Evolutionary conservation across 202 grass and related monocot species (phyloP).

Genomic region (Cymbopogon flexuosus): DNA sequence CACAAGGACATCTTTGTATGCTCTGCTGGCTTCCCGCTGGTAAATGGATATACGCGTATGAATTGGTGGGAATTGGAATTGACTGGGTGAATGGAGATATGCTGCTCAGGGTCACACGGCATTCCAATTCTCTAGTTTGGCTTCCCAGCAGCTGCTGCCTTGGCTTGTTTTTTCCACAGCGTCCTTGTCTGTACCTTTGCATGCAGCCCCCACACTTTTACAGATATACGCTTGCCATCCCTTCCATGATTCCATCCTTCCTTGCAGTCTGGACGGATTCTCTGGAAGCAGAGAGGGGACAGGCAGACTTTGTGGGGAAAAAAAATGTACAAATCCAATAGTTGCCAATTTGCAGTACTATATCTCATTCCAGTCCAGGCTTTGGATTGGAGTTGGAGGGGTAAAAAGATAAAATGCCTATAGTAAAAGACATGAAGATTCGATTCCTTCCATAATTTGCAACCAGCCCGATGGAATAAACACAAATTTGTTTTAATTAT

Average conservation of each 20-base stretch:
- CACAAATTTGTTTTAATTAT: not conserved
- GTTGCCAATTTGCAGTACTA: not conserved
- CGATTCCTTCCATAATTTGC: conserved; percentile 14
- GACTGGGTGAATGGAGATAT: conserved; percentile 25
- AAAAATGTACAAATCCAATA: not conserved
- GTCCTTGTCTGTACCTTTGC: conserved; percentile 30
- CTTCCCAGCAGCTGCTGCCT: not conserved
- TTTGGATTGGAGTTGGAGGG: not conserved
- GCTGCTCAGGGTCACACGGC: conserved; percentile 19
- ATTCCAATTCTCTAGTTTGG: not conserved
- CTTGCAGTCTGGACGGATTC: conserved; percentile 17
- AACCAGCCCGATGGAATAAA: not conserved
- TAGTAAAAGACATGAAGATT: not conserved
- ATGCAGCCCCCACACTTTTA: not conserved
- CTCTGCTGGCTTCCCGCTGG: not conserved
- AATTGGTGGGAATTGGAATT: conserved; percentile 8
- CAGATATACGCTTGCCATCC: not conserved
- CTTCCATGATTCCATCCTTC: not conserved
- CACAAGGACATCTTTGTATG: not conserved
- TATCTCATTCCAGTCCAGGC: no score
- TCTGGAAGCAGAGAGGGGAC: conserved; percentile 3
- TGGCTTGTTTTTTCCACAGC: conserved; percentile 19
- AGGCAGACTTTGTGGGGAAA: not conserved
- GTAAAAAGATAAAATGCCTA: not conserved
- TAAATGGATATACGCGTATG: not conserved